Percentiles rank a stretch among this genome's conserved stretches.
These are phyloP conservation scores for Taxawa tesnikishii DNA, from an alignment of 2,329 filamentous ascomycete genomes.

Conservation along the genomic window DNA sequence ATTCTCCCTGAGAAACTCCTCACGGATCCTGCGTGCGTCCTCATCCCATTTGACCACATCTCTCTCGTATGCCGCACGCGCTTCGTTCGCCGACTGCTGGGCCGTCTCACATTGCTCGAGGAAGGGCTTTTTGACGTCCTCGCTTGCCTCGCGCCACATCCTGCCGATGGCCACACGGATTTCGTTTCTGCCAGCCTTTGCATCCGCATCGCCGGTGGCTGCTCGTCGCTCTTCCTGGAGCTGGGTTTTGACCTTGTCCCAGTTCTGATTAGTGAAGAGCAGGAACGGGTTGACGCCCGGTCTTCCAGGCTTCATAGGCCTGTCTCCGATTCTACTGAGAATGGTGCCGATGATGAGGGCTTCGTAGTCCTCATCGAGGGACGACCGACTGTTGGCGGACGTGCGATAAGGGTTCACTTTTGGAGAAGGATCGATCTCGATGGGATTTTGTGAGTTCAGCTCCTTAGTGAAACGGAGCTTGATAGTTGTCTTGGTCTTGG, in stretches of 20 bases:
- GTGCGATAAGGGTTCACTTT: slow-evolving; percentile 9
- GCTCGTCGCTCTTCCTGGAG: slow-evolving; percentile 56
- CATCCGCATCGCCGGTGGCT: slow-evolving; percentile 51
- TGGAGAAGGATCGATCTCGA: slow-evolving; percentile 4
- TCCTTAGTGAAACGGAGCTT: neutral
- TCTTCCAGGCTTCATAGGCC: slow-evolving; percentile 60
- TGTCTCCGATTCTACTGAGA: slow-evolving; percentile 54
- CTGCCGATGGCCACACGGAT: slow-evolving; percentile 75
- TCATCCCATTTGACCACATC: slow-evolving; percentile 61
- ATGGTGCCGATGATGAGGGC: slow-evolving; percentile 45
- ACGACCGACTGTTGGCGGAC: slow-evolving; percentile 6
- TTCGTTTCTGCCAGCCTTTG: slow-evolving; percentile 57
- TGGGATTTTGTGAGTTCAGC: slow-evolving; percentile 6
- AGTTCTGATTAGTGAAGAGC: slow-evolving; percentile 70
- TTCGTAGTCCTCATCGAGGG: slow-evolving; percentile 40
- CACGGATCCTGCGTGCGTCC: slow-evolving; percentile 40
- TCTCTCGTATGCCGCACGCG: slow-evolving; percentile 47
- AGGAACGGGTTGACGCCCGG: slow-evolving; percentile 75
- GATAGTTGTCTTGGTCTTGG: neutral
- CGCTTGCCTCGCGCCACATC: slow-evolving; percentile 73
- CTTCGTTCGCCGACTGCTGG: slow-evolving; percentile 51
- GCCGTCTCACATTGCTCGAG: slow-evolving; percentile 60
- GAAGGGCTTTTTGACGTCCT: slow-evolving; percentile 64
- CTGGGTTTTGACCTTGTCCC: slow-evolving; percentile 49
- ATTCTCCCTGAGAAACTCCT: slow-evolving; percentile 15